Evolutionary conservation across 2,329 filamentous ascomycete species (phyloP), one percentile per base, ranked within the genome.

Genomic region (Stemphylium beticola): DNA sequence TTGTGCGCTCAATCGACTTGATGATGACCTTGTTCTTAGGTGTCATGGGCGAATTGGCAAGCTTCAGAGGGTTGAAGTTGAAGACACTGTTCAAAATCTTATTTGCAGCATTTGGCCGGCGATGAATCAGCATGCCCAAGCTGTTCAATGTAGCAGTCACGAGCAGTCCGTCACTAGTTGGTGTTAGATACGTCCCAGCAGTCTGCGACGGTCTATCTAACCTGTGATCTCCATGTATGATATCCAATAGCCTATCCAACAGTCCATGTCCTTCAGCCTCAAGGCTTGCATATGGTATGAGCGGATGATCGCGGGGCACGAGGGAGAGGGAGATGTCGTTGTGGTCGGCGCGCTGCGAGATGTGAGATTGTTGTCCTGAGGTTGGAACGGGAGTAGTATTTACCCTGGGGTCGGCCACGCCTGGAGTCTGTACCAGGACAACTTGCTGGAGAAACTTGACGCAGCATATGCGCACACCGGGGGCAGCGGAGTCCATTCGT

Each of bases 401-500:
- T 84, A 96, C 91, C 80, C 91, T 87, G 64, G 90, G 89, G 72
- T 98, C 93, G 64, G 91, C 90, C 54, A 88, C 79, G 41, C 91
- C 91, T n/a, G 88, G 87, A 10, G 92, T 97, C 76, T 99, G 93
- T 15, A 92, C 91, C 62, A 97, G 85, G 39, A 99, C 90, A 39
- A 98, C 91, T 60, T 91, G 87, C 78, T 99, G 93, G 33, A 92
- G 89, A 75, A 99, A 99, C 77, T 99, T 99, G 82, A 98, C 89
- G 79, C 95, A 98, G 81, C 92, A 96, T 74, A 98, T 88, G 67
- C 88, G 88, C 60, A 98, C 85, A 2, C 91, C 89, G 11, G 88
- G 83, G 12, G 85, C 79, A 15, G 91, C 88, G 38, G 82, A 84
- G 66, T 97, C 93, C 93, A 96, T 97, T 69, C 95, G 87, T 55